A percentile compares a stretch with the other conserved stretches of the same genome.
phyloP scores from a whole-genome alignment of 768 basidiomycete species.

The Rhodotorula sphaerocarpa region DNA sequence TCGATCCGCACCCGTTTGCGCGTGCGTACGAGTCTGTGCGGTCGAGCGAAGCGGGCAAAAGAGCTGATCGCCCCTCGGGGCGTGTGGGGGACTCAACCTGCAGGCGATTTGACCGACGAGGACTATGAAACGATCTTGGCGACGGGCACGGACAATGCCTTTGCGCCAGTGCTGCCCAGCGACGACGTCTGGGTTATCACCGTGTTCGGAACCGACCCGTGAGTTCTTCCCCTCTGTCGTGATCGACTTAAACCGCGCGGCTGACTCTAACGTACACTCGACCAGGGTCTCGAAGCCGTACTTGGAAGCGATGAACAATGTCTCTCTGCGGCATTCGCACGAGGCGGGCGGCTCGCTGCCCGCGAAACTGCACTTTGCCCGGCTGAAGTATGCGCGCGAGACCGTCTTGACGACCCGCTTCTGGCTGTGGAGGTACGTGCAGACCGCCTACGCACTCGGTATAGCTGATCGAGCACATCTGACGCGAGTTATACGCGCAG shows the following conservation, averaged over 20 bases:
- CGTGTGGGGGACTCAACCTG: background rate
- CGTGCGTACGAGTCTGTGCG: slow-evolving; percentile 4
- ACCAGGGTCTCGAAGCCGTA: slow-evolving; percentile 20
- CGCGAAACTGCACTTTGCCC: slow-evolving; percentile 17
- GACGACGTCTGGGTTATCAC: slow-evolving; percentile 30
- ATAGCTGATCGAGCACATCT: background rate
- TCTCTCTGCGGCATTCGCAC: slow-evolving; percentile 19
- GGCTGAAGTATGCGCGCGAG: slow-evolving; percentile 25
- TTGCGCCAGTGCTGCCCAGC: background rate
- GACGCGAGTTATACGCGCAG: background rate
- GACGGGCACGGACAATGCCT: slow-evolving; percentile 23
- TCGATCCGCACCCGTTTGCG: slow-evolving; percentile 12
- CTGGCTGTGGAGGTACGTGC: slow-evolving; percentile 32
- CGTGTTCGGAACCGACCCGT: slow-evolving; percentile 26
- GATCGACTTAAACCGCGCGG: background rate
- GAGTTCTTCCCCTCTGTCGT: too few relatives aligned
- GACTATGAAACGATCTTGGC: slow-evolving; percentile 20
- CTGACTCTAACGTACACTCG: background rate
- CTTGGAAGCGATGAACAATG: slow-evolving; percentile 11
- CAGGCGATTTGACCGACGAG: slow-evolving; percentile 31
- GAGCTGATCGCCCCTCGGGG: background rate
- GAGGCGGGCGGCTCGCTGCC: slow-evolving; percentile 18
- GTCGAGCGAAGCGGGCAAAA: too few relatives aligned
- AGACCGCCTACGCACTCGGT: background rate
- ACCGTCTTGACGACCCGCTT: slow-evolving; percentile 20